phyloP scores from a whole-genome alignment of 768 basidiomycete genomes.

The Lyophyllum atratum region DNA sequence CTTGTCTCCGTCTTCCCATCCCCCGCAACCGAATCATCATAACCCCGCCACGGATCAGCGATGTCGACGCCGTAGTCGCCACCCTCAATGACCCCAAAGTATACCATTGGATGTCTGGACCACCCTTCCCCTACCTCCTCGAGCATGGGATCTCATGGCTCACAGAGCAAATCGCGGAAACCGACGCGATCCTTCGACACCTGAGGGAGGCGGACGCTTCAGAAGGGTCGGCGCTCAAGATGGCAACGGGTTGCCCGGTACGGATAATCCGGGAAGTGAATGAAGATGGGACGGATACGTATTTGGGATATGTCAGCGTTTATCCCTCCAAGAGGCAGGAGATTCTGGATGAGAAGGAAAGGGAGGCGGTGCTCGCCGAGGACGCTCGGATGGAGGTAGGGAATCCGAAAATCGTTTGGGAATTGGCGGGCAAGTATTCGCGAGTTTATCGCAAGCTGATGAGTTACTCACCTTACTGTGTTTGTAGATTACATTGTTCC shows the following conservation, averaged over 20 bases:
- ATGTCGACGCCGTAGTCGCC: conserved; percentile 32
- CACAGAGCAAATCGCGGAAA: conserved; percentile 15
- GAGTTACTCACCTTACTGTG: not conserved
- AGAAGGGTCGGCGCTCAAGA: not conserved
- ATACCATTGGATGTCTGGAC: conserved; percentile 35
- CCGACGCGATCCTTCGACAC: conserved; percentile 27
- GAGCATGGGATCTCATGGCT: conserved; percentile 23
- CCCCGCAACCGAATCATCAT: conserved; percentile 48
- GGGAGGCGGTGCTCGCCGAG: conserved; percentile 12
- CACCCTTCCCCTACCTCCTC: conserved; percentile 43
- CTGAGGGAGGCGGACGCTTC: not conserved
- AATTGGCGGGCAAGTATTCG: conserved; percentile 45
- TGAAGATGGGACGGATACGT: conserved; percentile 25
- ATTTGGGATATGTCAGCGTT: conserved; percentile 35
- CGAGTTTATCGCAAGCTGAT: not conserved
- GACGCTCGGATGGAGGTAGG: conserved; percentile 25
- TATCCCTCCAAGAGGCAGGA: conserved; percentile 28
- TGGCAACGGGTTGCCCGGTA: conserved; percentile 37
- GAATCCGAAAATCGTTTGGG: conserved; percentile 51
- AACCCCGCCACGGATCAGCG: conserved; percentile 49
- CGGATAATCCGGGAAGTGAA: conserved; percentile 43
- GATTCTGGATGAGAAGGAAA: conserved; percentile 29
- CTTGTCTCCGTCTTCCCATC: conserved; percentile 49
- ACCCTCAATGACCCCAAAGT: conserved; percentile 41
- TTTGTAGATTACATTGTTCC: conserved; percentile 11